Base-by-base conservation (phyloP, 441 rosid species). In the Erysimum cheiri region DNA sequence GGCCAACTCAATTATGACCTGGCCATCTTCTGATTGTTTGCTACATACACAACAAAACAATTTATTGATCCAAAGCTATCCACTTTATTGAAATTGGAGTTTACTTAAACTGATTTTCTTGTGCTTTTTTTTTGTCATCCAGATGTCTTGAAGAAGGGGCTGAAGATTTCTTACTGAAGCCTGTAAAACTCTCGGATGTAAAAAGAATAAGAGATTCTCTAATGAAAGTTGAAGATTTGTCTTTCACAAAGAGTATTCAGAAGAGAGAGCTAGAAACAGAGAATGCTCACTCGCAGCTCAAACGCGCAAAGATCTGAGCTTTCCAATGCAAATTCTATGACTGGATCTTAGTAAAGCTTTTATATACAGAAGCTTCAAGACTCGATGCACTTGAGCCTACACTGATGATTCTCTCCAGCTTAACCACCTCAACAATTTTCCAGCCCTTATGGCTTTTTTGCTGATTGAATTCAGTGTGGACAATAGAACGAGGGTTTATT, bases 121-220 rank as follows among this genome's bases (percentile, higher is more conserved):
- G 29, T 60, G 11, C 3, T 31, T 59, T 31, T 39, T 54, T 41
- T 52, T 1, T 13, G 12, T 6, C 32, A 33, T 63, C 43, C 84
- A 89, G 94, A 58, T 92, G 96, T 74, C 82, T 89, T 67, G 97
- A 89, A 67, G 91, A 89, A 84, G 97, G 96, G 6, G 96, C 97
- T 44, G 91, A 88, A 76, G 96, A 92, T 43, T 92, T 77, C 72
- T 60, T 92, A 33, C 64, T 92, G 31, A 89, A 92, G 81, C 96
- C 97, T 0, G 92, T 92, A 41, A 89, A 88, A 80, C 74, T 85
- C 13, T 72, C 96, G 2, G 96, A 92, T 52, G 94, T 92, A 14
- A 77, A 58, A 75, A 74, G 96, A 56, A 54, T 92, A 54, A 92
- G 78, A 73, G 87, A 89, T 64, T 85, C 70, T 75, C 19, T 89